Evolutionary conservation across 2,329 filamentous ascomycete species (phyloP).

Genomic region (Sporothrix schenckii): DNA sequence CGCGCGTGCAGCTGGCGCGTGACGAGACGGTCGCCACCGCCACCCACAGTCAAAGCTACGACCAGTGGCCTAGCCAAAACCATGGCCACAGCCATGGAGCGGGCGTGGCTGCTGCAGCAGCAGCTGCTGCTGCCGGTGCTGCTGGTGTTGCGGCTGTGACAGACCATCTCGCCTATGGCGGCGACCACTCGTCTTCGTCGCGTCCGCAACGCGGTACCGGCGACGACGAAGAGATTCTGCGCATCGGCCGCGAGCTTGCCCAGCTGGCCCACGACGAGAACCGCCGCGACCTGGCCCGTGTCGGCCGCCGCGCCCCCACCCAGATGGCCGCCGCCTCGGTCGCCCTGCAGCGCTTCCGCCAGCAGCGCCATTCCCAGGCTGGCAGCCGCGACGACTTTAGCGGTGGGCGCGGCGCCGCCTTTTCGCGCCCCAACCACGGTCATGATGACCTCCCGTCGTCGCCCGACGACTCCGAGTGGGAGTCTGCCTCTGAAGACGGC

Average conservation of each 20-base stretch:
- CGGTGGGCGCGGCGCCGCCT: slow-evolving; percentile 35
- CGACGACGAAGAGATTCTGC: slow-evolving; percentile 61
- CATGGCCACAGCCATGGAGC: slow-evolving; percentile 25
- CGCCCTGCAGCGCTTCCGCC: slow-evolving; percentile 47
- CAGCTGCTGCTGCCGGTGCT: slow-evolving; percentile 19
- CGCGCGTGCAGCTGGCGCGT: slow-evolving; percentile 31
- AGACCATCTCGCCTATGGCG: slow-evolving; percentile 18
- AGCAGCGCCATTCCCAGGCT: slow-evolving; percentile 33
- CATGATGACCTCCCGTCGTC: slow-evolving; percentile 37
- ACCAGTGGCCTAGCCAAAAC: neutral
- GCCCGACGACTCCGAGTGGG: slow-evolving; percentile 59
- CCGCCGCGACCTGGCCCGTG: slow-evolving; percentile 51
- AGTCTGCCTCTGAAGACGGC: slow-evolving; percentile 58
- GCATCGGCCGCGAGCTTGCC: slow-evolving; percentile 58
- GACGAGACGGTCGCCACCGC: neutral
- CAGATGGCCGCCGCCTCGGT: slow-evolving; percentile 47
- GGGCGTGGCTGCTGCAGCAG: neutral
- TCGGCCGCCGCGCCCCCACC: slow-evolving; percentile 47
- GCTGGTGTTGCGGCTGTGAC: slow-evolving; percentile 14
- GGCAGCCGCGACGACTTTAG: slow-evolving; percentile 23
- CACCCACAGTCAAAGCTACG: slow-evolving; percentile 17
- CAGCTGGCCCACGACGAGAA: slow-evolving; percentile 57
- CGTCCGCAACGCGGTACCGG: slow-evolving; percentile 36
- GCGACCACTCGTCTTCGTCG: slow-evolving; percentile 9
- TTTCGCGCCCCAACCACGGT: slow-evolving; percentile 45